Conservation (phyloP, 2,329 filamentous ascomycete species). For the Monosporascus sp. region DNA sequence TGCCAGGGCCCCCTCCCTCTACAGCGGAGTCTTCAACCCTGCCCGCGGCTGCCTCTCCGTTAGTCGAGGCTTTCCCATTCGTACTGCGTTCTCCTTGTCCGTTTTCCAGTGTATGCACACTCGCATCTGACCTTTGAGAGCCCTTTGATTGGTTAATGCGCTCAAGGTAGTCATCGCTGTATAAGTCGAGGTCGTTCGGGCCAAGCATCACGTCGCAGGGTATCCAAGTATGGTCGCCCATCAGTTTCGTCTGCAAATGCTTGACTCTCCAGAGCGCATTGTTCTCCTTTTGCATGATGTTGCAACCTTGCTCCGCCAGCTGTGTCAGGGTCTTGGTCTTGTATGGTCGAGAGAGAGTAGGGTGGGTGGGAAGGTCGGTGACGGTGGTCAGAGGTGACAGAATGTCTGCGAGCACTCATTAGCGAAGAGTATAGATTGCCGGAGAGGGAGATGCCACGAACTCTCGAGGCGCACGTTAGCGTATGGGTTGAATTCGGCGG, state of each 20-base stretch:
- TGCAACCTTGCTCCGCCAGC: conserved; percentile 62
- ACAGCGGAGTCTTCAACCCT: conserved; percentile 5
- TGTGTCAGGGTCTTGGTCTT: conserved; percentile 67
- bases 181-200: conserved; percentile 51
- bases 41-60: conserved; percentile 13
- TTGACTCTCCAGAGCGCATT: conserved; percentile 68
- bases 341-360: conserved; percentile 69
- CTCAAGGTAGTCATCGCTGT: conserved; percentile 40
- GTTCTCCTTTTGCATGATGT: conserved; percentile 71
- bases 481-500: conserved; percentile 71
- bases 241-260: conserved; percentile 65
- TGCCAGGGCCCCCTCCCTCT: conserved; percentile 7
- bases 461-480: conserved; percentile 65
- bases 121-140: conserved; percentile 17
- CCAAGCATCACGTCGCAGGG: conserved; percentile 55
- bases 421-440: background rate
- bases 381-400: conserved; percentile 71
- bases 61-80: conserved; percentile 14
- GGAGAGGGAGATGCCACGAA: conserved; percentile 34
- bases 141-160: conserved; percentile 12
- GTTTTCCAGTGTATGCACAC: conserved; percentile 15
- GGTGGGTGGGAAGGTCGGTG: conserved; percentile 69
- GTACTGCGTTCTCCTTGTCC: conserved; percentile 10
- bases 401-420: conserved; percentile 49
- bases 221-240: conserved; percentile 68